Base-by-base conservation (phyloP, 495 filamentous ascomycete genomes). In the Aspergillus ostianus region DNA sequence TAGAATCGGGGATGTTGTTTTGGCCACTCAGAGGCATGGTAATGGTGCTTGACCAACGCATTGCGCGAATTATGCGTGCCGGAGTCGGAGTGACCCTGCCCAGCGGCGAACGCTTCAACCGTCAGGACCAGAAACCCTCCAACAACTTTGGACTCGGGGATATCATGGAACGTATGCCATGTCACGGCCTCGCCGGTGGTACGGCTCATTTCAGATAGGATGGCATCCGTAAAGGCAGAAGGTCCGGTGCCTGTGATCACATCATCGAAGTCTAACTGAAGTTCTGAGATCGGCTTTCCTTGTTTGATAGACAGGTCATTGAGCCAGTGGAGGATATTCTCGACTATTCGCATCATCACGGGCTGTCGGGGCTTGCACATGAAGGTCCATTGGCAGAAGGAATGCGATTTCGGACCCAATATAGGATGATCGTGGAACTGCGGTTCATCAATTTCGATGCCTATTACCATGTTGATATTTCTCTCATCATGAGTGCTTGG, bases 361-460 rank as follows among this genome's bases (percentile, higher is more conserved):
- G 84, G 84, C 26, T 82, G 79, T 56, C 79, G 74, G 5, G 84
- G 82, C 67, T 85, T 86, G 71, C 79, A 81, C 73, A 84, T 82
- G 59, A 88, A 85, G 10, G 85, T 88, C 85, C 86, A 89, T 65
- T 88, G 85, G 70, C 84, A 88, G 63, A 88, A 88, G 17, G 84
- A 86, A 21, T 76, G 68, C 17, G 78, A 85, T 65, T 87, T 87
- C 51, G 76, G 73, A 26, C 86, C 85, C 13, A 87, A 79, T 58
- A 88, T 84, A 30, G 80, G 71, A 69, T 87, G 83, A 67, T 87
- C 75, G 46, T 71, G 68, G 71, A 81, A 87, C 19, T 82, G 77
- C 26, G 84, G 83, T 70, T 86, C 77, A 67, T 88, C 86, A 56
- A 87, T 85, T 70, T 88, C 84, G 19, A 88, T 77, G 53, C 86